A percentile compares a stretch with the other conserved stretches of the same genome.
phyloP scores from a whole-genome alignment of 176 grass and related monocot genomes.

The Echinochloa phyllopogon region DNA sequence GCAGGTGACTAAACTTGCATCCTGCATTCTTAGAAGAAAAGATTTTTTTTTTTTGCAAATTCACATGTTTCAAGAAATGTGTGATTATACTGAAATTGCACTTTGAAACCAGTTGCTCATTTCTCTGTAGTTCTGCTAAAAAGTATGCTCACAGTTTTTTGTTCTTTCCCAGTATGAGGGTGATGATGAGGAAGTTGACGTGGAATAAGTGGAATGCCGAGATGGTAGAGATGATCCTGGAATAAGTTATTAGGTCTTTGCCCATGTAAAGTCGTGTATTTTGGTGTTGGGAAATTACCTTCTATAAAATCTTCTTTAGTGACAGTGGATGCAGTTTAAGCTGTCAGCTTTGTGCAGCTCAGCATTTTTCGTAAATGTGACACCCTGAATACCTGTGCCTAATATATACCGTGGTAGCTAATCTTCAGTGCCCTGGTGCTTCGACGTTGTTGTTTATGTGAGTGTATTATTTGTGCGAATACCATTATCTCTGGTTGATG shows the following conservation, averaged over 20 bases:
- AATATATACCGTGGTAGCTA: not conserved
- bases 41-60: no score
- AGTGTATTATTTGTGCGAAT: not conserved
- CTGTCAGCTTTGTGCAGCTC: not conserved
- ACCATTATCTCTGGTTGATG: not conserved
- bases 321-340: conserved; percentile 4
- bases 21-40: conserved; percentile 5
- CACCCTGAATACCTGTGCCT: not conserved
- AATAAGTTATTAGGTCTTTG: conserved; percentile 28
- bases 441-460: not conserved
- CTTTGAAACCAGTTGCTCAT: not conserved
- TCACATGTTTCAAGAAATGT: not conserved
- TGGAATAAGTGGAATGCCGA: conserved; percentile 52
- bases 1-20: conserved; percentile 52
- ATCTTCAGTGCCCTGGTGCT: not conserved
- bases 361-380: not conserved
- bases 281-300: conserved; percentile 1
- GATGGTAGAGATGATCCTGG: conserved; percentile 43
- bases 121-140: not conserved
- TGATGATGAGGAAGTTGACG: conserved; percentile 68
- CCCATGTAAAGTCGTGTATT: conserved; percentile 42
- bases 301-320: conserved; percentile 13
- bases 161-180: conserved; percentile 57
- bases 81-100: not conserved
- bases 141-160: conserved; percentile 14